Base-by-base conservation (phyloP, 352 stramenopile genomes). In the Globisporangium solare region DNA sequence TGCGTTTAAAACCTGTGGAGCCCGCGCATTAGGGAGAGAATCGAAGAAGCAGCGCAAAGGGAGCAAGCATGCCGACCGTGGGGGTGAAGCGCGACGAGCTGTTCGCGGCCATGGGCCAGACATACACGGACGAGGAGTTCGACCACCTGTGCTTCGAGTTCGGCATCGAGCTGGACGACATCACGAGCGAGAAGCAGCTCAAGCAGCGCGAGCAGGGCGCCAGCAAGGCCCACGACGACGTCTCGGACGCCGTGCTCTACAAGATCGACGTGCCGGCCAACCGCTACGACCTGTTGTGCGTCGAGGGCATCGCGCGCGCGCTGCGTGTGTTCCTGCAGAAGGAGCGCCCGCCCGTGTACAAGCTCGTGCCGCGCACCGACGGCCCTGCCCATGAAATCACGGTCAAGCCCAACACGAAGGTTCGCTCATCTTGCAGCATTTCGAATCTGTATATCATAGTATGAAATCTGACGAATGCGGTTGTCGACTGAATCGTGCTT, bases 211-310 rank as follows among this genome's bases (percentile, higher is more conserved):
- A 94, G 66, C 78, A 91, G 71, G 79, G 76, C 56, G 70, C 75
- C 51, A 74, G 85, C 51, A 88, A 77, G 18, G 76, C 86, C 45
- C 64, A 65, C 55, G 82, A 80, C 56, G 68, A 63, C 21, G 67
- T 75, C 58, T 87, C 76, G 65, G 89, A 96, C 54, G 86, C 89
- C 42, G 90, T 99, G 37, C 82, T 99, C 49, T 99, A 99, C 89
- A 99, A 99, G 76, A 99, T 99, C 72, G 98, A 99, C 73, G 96
- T 99, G 56, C 97, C 98, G 0, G 98, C 98, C 27, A 99, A 99
- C 76, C 83, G 97, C 58, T 99, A 99, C 81, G 98, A 99, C 83
- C 70, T 99, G 53, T 84, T 99, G 12, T 99, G 97, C 63, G 83
- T 99, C 46, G 98, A 99, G 71, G 97, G 98, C 53, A 95, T 99